Base-by-base conservation (phyloP, 2,329 filamentous ascomycete genomes). In the Myriosclerotinia curreyana region DNA sequence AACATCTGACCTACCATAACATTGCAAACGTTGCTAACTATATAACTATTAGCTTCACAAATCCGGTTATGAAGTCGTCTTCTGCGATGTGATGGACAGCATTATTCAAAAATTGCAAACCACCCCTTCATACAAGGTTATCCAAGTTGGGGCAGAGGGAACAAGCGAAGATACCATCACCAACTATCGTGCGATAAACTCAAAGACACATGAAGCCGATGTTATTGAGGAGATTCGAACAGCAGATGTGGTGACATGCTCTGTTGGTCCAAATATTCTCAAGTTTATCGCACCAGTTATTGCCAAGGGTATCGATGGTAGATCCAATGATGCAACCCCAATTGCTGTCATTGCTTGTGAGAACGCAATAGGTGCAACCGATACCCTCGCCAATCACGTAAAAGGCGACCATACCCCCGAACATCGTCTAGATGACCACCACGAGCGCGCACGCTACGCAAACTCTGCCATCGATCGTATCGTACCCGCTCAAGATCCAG, bases 391-490 rank as follows among this genome's bases (percentile, higher is more conserved):
- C 69, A 84, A 83, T 49, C 87, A 89, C 81, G 96, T 96, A 81
- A 89, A 88, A 69, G 82, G 88, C 72, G 80, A 84, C 71, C 88
- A 95, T 80, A 91, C 92, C 51, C 81, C 85, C 25, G 79, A 84
- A 48, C 81, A 87, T 58, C 86, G 88, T 61, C 82, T 92, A 54
- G 82, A 83, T 20, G 83, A 86, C 71, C 86, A 96, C 74, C 79
- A 86, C 74, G 79, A 83, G 71, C 90, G 92, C 72, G 93, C 93
- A 58, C 87, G 90, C 71, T 98, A 96, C 76, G 94, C 94, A 80
- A 99, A 99, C 82, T 96, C 92, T 67, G 95, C 95, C 72, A 97
- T 99, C 76, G 95, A 99, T 82, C 91, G 95, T 67, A 99, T 99
- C 75, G 95, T 98, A 31, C 95, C 95, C 17, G 91, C 92, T 51